Base-by-base conservation (phyloP, 2,329 filamentous ascomycete species). In the Bipolaris oryzae region DNA sequence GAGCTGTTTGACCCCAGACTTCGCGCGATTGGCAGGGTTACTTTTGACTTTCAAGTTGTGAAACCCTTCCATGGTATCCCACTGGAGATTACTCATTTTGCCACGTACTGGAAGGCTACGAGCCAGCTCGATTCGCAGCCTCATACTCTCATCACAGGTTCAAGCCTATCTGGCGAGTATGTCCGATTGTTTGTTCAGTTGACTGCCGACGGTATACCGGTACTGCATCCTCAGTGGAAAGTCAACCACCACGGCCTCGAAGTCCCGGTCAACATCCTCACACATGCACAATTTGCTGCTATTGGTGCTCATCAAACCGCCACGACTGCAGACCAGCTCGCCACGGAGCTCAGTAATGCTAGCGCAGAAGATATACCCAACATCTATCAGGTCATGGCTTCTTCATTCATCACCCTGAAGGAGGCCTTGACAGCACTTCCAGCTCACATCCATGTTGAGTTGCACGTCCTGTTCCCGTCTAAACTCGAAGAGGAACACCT, bases 61-160 rank as follows among this genome's bases (percentile, higher is more conserved):
- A 97, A 96, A 71, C 95, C 95, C 0, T 99, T 98, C 79, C 87
- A 88, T 61, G 94, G 95, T 7, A 89, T 92, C 58, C 92, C 95
- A 3, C 81, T 99, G 20, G 95, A 99, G 76, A 97, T 99, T 58
- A 96, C 95, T 1, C 93, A 98, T 71, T 99, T 98, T 68, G 95
- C 96, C 61, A 98, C 95, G 0, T 99, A 99, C 77, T 99, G 95
- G 95, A 99, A 98, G 77, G 94, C 94, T 0, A 99, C 95, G 1
- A 96, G 92, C 70, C 92, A 96, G 67, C 85, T 95, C 45, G 92
- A 96, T 73, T 88, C 91, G 48, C 90, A 92, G 44, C 89, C 90
- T 21, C 95, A 86, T 71, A 91, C 92, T 21, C 86, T 98, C 21
- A 91, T 99, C 16, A 98, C 94, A 0, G 95, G 94, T 0, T 98